Base-by-base conservation (phyloP, 208 protist species). In the Tetramitus jugosus region DNA sequence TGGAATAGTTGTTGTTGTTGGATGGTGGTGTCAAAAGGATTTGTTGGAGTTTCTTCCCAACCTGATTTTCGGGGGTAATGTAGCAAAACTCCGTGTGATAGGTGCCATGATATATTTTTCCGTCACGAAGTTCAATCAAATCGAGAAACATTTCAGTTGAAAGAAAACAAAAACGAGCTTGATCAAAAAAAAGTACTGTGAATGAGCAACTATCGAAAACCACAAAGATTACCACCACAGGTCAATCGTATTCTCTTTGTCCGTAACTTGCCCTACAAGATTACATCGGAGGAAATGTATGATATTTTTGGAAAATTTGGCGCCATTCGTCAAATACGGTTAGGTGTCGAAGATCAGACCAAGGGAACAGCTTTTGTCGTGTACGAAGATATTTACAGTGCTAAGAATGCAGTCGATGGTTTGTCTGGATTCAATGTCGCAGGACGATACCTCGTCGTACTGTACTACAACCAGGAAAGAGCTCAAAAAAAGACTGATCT, bases 361-460 rank as follows among this genome's bases (percentile, higher is more conserved):
- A 81, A 77, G 29, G 92, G 92, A 26, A 94, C 89, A 3, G 93
- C 93, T 6, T 96, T 92, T 79, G 92, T 96, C 14, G 91, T 95
- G 20, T 96, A 92, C 71, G 93, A 96, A 40, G 93, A 95, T 83
- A 95, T 96, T 39, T 95, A 84, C 78, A 92, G 95, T 77, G 92
- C 93, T 6, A 95, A 94, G 79, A 91, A 88, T 77, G 93, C 93
- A 17, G 82, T 85, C 64, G 92, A 96, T 40, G 83, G 93, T 78
- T 75, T 96, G 39, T 87, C 82, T 8, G 91, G 91, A 60, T 96
- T 94, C 77, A 93, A 92, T 83, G 87, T 96, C 10, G 75, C 40
- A n/a, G 87, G 83, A 33, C 62, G 64, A 40, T 91, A 91, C 76
- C 53, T 90, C 23, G 61, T 84, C 0, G 77, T 87, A 3, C 45